Conservation (phyloP, 306 rosid species). For the Lathyrus tuberosus region DNA sequence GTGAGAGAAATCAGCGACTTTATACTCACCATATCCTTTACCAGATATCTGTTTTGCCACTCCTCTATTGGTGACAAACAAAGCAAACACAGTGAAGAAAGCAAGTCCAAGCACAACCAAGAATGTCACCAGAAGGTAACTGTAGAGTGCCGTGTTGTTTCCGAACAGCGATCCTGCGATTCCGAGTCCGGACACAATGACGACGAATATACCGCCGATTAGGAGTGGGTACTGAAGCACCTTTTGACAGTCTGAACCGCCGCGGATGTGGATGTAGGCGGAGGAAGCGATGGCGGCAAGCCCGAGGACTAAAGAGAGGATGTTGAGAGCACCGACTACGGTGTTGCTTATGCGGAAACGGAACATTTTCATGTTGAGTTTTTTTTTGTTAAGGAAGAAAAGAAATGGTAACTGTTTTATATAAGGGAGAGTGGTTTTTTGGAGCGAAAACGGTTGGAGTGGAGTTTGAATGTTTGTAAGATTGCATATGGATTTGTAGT, state of each 20-base stretch:
- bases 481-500: background rate
- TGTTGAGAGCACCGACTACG: slow-evolving; percentile 60
- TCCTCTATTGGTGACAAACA: slow-evolving; percentile 63
- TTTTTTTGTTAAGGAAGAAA: background rate
- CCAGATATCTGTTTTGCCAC: slow-evolving; percentile 58
- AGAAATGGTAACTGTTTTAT: slow-evolving; percentile 30
- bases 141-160: slow-evolving; percentile 53
- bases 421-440: slow-evolving; percentile 20
- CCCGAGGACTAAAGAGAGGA: slow-evolving; percentile 54
- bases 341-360: slow-evolving; percentile 63
- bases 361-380: slow-evolving; percentile 36
- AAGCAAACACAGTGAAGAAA: slow-evolving; percentile 57
- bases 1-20: slow-evolving; percentile 60
- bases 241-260: slow-evolving; percentile 61
- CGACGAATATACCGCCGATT: slow-evolving; percentile 49
- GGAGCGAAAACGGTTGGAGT: background rate
- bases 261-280: slow-evolving; percentile 47
- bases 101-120: slow-evolving; percentile 56
- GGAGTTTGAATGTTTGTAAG: slow-evolving; percentile 8
- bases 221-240: slow-evolving; percentile 65
- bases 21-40: slow-evolving; percentile 55
- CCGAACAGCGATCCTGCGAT: slow-evolving; percentile 60
- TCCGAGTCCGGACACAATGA: slow-evolving; percentile 59
- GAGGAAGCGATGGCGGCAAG: slow-evolving; percentile 49
- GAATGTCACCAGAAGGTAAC: slow-evolving; percentile 56